Evolutionary conservation across 1,284 basidiomycete genomes (phyloP), one percentile per base, ranked within the genome.

Genomic region (Pholiota adiposa): DNA sequence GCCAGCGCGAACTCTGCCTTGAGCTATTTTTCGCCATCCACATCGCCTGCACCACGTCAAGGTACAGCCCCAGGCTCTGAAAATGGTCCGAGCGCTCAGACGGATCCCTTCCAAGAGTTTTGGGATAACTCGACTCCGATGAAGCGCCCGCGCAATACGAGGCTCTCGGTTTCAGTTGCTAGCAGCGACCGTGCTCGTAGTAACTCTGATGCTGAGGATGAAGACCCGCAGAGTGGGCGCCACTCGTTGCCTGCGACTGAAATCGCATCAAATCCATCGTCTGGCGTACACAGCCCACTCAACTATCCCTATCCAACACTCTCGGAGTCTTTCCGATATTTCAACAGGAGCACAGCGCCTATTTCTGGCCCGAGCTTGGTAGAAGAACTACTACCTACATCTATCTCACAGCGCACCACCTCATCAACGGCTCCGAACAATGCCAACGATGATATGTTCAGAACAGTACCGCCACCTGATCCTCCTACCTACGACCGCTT

Each of bases 1-100:
- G 50, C 44, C 4, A 60, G 58, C 34, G 50, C 56, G 2, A 58
- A 58, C 40, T 65, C 63, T 6, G 63, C 48, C 21, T 14, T 65
- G 29, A 65, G 60, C 54, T 65, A 62, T 41, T 60, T 62, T 43
- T 60, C 61, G 21, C 55, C 54, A 16, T 52, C 59, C 9, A 19
- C 41, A 25, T 55, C 59, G 9, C 54, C 55, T 11, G 36, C 29
- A 8, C 43, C 12, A 27, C 50, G 29, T 41, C 27, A 54, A 29
- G 18, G 27, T 27, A 46, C 21, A 41, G 33, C 52, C 49, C 38
- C 49, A n/a, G 12, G 23, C 12, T 41, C 25, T 19, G 25, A 44
- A 9, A 21, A 9, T 49, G 38, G 29, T 3, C 27, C n/a, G 2
- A 38, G 18, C 40, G 25, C 21, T 14, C 58, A 33, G 33, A 8